These are phyloP conservation scores for Caloboletus firmus DNA, from an alignment of 1,284 basidiomycete species.

Conservation along the genomic window DNA sequence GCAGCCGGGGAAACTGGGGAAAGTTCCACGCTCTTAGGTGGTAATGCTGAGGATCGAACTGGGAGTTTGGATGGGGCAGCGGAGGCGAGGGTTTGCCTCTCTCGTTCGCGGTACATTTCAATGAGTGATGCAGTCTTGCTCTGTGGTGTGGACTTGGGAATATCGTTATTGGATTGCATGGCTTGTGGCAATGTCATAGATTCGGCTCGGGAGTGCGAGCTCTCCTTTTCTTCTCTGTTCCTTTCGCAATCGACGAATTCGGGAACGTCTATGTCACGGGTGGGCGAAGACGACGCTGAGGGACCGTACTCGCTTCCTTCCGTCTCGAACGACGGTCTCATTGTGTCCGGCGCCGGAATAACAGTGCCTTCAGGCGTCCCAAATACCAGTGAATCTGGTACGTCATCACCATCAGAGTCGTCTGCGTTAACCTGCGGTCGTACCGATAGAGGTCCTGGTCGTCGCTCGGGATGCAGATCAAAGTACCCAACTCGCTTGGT, in stretches of 20 bases:
- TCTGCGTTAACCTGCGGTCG: slow-evolving; percentile 32
- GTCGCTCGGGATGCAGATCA: slow-evolving; percentile 61
- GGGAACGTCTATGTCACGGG: slow-evolving; percentile 34
- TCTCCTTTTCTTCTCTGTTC: slow-evolving; percentile 34
- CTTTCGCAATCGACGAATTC: slow-evolving; percentile 40
- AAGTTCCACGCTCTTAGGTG: slow-evolving; percentile 8
- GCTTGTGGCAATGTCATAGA: slow-evolving; percentile 31
- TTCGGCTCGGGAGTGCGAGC: slow-evolving; percentile 29
- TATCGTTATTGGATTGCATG: slow-evolving; percentile 23
- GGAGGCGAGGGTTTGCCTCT: slow-evolving; percentile 40
- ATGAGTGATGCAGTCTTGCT: slow-evolving; percentile 75
- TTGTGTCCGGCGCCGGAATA: slow-evolving; percentile 21
- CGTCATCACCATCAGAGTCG: slow-evolving; percentile 36
- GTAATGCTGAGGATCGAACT: slow-evolving; percentile 29
- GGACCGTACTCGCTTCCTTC: slow-evolving; percentile 36
- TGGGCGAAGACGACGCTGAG: slow-evolving; percentile 31
- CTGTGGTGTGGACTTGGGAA: slow-evolving; percentile 24
- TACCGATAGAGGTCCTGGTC: slow-evolving; percentile 35
- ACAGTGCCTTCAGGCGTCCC: slow-evolving; percentile 26
- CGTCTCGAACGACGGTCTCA: slow-evolving; percentile 35
- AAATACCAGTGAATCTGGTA: slow-evolving; percentile 36
- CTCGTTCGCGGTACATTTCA: slow-evolving; percentile 78
- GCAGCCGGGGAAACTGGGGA: not conserved
- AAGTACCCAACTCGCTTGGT: slow-evolving; percentile 60
- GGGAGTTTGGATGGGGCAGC: slow-evolving; percentile 38